A percentile compares a stretch with the other conserved stretches of the same genome.
Conservation (phyloP, 495 filamentous ascomycete species). For the Aspergillus bridgeri region DNA sequence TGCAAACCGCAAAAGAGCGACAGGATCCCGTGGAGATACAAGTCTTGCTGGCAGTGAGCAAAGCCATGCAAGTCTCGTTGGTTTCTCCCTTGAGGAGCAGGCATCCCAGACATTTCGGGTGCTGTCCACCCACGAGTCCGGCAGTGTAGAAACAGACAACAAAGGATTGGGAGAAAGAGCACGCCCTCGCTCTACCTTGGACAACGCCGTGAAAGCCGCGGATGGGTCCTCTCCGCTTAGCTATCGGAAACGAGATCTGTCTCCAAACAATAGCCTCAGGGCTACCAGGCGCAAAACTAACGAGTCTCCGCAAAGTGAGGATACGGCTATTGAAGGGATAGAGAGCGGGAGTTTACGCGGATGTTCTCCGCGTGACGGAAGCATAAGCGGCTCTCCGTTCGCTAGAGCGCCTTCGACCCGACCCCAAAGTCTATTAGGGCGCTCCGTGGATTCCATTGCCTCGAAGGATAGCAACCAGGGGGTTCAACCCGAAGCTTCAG, state of each 20-base stretch:
- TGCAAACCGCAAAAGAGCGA: constrained; percentile 27
- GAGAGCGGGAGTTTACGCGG: constrained; percentile 22
- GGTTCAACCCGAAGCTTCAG: constrained; percentile 23
- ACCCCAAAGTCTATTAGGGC: constrained; percentile 30
- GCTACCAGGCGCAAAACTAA: constrained; percentile 21
- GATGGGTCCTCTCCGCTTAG: constrained; percentile 1
- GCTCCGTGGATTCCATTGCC: constrained; percentile 30
- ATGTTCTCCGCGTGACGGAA: constrained; percentile 32
- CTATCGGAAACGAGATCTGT: constrained; percentile 27
- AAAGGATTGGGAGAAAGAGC: constrained; percentile 12
- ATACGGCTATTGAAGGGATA: constrained; percentile 15
- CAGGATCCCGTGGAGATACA: constrained; percentile 20
- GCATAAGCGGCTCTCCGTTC: constrained; percentile 45
- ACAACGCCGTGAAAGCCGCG: constrained; percentile 13
- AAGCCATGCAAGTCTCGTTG: constrained; percentile 16
- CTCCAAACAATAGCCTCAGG: constrained; percentile 18
- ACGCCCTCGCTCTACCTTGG: constrained; percentile 8
- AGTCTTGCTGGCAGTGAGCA: constrained; percentile 27
- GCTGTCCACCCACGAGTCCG: constrained; percentile 2
- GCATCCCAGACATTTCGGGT: constrained; percentile 13
- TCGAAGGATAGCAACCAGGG: constrained; percentile 30
- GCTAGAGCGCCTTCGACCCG: constrained; percentile 31
- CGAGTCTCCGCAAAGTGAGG: constrained; percentile 18
- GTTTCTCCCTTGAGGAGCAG: constrained; percentile 17
- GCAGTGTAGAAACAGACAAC: constrained; percentile 13